Conservation (phyloP, 2,329 filamentous ascomycete species). For the Fusarium continuum region DNA sequence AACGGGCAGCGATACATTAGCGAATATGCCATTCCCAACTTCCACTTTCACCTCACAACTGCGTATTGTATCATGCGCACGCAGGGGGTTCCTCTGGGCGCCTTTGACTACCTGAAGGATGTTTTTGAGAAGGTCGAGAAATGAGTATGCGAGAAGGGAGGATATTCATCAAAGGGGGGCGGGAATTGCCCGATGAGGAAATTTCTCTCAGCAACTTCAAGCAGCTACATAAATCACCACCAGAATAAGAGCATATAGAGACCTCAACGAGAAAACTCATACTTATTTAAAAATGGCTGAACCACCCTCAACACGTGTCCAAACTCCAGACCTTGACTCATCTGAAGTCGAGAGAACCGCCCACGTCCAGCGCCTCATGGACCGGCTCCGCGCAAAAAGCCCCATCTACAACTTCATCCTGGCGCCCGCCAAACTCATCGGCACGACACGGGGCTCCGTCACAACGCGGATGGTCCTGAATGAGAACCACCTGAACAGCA, state of each 20-base stretch:
- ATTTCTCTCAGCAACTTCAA: conserved; percentile 16
- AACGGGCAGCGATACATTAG: conserved; percentile 53
- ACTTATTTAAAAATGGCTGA: conserved; percentile 24
- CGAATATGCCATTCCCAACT: conserved; percentile 62
- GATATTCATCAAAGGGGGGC: conserved; percentile 42
- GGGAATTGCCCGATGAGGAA: conserved; percentile 39
- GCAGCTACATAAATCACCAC: neutral
- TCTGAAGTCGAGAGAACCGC: conserved; percentile 23
- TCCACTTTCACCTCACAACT: conserved; percentile 67
- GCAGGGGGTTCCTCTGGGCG: conserved; percentile 66
- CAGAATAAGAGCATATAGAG: neutral
- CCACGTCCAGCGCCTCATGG: conserved; percentile 47
- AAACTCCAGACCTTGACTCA: conserved; percentile 19
- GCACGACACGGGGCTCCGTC: conserved; percentile 58
- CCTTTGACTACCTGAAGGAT: conserved; percentile 60
- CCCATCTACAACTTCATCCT: conserved; percentile 61
- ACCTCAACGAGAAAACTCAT: neutral
- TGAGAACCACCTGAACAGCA: conserved; percentile 71
- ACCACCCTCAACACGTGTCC: conserved; percentile 16
- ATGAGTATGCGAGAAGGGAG: conserved; percentile 35
- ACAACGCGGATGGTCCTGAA: conserved; percentile 59
- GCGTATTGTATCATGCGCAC: conserved; percentile 66
- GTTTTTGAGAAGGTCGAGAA: conserved; percentile 36
- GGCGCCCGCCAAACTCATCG: conserved; percentile 55
- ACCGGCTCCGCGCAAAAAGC: conserved; percentile 54